Evolutionary conservation across 2,329 filamentous ascomycete genomes (phyloP), one percentile per base, ranked within the genome.

Genomic region (Fusarium brachygibbosum): DNA sequence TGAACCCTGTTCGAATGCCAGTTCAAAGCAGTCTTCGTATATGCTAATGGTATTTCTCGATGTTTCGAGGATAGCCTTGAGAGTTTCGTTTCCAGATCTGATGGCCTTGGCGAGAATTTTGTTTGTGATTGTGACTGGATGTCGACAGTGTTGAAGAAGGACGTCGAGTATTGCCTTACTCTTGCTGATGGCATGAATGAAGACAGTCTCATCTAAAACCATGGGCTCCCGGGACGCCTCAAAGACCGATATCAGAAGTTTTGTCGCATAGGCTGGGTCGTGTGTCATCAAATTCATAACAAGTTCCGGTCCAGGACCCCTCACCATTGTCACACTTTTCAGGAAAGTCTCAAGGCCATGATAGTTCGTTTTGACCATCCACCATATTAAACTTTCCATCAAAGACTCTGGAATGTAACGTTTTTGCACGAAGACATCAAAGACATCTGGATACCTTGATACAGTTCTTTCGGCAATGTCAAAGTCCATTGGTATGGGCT

Each of bases 401-500:
- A 17, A 7, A 19, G 3, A 6, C 2, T 16, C 21, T 11, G 28
- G 12, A 4, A 48, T 23, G 5, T 23, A 8, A 5, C 8, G 3
- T 5, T 4, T 23, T 9, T 37, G 16, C 4, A 25, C 1, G 3
- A 37, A 21, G 1, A 14, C 5, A 25, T 16, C 14, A 9, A 53
- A 25, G 5, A 19, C 10, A 11, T 46, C 19, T 9, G 32, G n/a
- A 34, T 2, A 19, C 0, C 4, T 7, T 14, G 4, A 7, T 16
- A 16, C 3, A 14, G 2, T 8, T 12, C 44, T 31, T 16, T 32
- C 4, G 11, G 44, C 49, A 6, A 5, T 7, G 11, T 25, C 8
- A 0, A 7, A 10, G 14, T 12, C n/a, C 5, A 38, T 3, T 4
- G 1, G 2, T 9, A 53, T 4, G 5, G 31, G 5, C 13, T 3